Percentiles rank a stretch among this genome's conserved stretches.
Evolutionary conservation across 495 filamentous ascomycete genomes (phyloP).

Genomic region (Penicillium lagena): DNA sequence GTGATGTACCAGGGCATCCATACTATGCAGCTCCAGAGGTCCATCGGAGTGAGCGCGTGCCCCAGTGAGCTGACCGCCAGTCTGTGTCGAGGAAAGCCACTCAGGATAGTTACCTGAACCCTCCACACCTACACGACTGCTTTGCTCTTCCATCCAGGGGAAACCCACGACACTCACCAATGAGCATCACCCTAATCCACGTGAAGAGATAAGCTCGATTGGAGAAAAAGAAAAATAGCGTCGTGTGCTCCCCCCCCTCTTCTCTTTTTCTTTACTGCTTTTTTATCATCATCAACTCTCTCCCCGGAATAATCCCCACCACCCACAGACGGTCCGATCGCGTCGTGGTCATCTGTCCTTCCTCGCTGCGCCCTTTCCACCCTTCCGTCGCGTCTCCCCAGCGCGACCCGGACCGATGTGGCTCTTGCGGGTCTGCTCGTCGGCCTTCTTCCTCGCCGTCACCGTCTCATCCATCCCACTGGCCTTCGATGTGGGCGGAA

Average conservation of each 20-base stretch:
- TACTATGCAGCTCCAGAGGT: neutral
- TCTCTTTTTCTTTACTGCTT: neutral
- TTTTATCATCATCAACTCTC: neutral
- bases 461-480: conserved; percentile 91
- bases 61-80: conserved; percentile 9
- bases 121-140: too few species aligned
- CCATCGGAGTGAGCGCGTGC: neutral
- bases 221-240: conserved; percentile 12
- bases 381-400: conserved; percentile 1
- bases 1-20: conserved; percentile 1
- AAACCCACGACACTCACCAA: too few species aligned
- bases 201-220: conserved; percentile 21
- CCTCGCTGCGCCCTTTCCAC: too few species aligned
- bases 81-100: neutral
- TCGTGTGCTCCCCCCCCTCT: conserved; percentile 12
- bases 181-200: conserved; percentile 2
- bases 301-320: conserved; percentile 1
- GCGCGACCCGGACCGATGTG: conserved; percentile 44
- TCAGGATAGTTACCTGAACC: too few species aligned
- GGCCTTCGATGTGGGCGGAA: conserved; percentile 93
- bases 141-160: too few species aligned
- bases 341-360: neutral
- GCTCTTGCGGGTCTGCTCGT: conserved; percentile 66
- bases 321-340: neutral
- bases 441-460: conserved; percentile 74